Evolutionary conservation across 495 filamentous ascomycete species (phyloP).

Genomic region (Neurospora tetraspora): DNA sequence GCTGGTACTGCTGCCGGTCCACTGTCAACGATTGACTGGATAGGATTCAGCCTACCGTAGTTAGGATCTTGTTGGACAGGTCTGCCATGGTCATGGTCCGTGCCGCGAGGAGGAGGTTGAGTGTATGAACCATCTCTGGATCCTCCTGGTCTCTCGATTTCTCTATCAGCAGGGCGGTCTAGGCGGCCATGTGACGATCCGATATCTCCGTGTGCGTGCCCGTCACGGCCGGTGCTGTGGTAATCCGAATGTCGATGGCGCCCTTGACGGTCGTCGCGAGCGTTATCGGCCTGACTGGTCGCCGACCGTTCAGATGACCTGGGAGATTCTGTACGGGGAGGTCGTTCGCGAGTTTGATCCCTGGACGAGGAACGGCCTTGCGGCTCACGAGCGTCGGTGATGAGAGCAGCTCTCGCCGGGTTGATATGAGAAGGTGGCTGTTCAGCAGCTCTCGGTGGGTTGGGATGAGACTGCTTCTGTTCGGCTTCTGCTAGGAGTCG

Average conservation of each 20-base stretch:
- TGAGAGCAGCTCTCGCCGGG: slow-evolving; percentile 48
- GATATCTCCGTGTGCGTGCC: slow-evolving; percentile 24
- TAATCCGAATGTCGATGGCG: slow-evolving; percentile 32
- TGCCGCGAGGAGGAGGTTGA: slow-evolving; percentile 17
- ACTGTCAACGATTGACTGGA: slow-evolving; percentile 37
- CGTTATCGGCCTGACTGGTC: slow-evolving; percentile 24
- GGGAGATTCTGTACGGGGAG: slow-evolving; percentile 42
- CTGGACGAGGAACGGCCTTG: slow-evolving; percentile 25
- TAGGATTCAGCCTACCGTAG: slow-evolving; percentile 48
- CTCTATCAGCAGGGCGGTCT: slow-evolving; percentile 22
- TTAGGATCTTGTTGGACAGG: slow-evolving; percentile 50
- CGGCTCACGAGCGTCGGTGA: slow-evolving; percentile 28
- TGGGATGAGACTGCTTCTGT: slow-evolving; percentile 30
- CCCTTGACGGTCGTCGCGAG: slow-evolving; percentile 36
- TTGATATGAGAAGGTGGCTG: slow-evolving; percentile 34
- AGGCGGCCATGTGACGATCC: slow-evolving; percentile 8
- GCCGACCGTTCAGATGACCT: slow-evolving; percentile 32
- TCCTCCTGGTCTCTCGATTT: slow-evolving; percentile 24
- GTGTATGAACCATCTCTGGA: slow-evolving; percentile 20
- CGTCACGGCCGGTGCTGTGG: slow-evolving; percentile 25
- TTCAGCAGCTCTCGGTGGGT: slow-evolving; percentile 44
- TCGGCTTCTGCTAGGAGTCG: slow-evolving; percentile 29
- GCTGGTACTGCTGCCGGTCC: slow-evolving; percentile 1
- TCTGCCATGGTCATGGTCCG: slow-evolving; percentile 47
- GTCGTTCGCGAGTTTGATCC: slow-evolving; percentile 31